These are phyloP conservation scores for Narthecium ossifragum DNA, from an alignment of 106 monocot genomes.

Conservation along the genomic window DNA sequence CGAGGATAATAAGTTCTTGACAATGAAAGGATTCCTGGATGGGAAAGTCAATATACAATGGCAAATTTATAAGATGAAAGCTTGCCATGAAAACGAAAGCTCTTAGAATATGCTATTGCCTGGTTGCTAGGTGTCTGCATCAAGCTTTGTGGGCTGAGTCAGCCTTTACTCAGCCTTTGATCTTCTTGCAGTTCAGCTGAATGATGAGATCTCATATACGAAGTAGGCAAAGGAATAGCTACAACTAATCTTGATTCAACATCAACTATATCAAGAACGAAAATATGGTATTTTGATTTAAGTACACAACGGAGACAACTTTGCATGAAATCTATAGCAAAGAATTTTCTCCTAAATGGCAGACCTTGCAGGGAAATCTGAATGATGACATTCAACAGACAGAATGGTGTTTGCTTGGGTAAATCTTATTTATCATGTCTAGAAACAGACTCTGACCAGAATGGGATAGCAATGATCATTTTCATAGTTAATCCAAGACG, in stretches of 20 bases:
- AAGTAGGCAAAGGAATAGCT: neutral
- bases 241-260: neutral
- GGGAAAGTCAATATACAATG: neutral
- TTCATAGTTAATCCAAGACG: constrained; percentile 77
- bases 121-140: neutral
- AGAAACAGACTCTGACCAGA: constrained; percentile 43
- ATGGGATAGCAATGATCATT: constrained; percentile 86
- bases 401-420: too few relatives aligned
- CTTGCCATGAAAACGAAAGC: neutral
- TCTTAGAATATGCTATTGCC: neutral
- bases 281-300: neutral
- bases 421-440: too few relatives aligned
- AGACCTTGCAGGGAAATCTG: neutral
- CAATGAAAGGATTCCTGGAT: neutral
- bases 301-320: too few relatives aligned
- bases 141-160: neutral
- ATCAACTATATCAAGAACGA: neutral
- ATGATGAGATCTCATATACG: neutral
- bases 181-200: neutral
- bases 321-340: neutral
- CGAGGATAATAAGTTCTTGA: neutral
- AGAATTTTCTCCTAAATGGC: neutral
- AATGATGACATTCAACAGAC: neutral
- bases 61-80: neutral
- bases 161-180: neutral